Conservation (phyloP, 192 early-diverging fungal species). For the Cladochytrium replicatum region DNA sequence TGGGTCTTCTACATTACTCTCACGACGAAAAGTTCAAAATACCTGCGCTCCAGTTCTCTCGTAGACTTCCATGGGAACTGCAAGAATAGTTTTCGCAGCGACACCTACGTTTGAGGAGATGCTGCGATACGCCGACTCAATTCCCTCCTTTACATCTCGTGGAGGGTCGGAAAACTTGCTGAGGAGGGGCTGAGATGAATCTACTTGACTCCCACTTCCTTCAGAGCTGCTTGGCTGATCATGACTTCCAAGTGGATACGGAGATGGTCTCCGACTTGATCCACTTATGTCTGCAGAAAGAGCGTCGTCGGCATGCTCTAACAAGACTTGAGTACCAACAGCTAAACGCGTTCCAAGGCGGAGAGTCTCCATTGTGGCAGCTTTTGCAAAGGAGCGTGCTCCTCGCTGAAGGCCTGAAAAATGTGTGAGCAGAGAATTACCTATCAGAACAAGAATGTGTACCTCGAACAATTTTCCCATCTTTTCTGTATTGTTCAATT, state of each 20-base stretch:
- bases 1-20: constrained; percentile 2
- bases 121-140: constrained; percentile 72
- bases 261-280: not conserved
- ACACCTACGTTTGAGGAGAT: constrained; percentile 68
- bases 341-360: constrained; percentile 78
- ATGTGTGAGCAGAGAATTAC: not conserved
- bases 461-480: constrained; percentile 81
- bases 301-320: constrained; percentile 83
- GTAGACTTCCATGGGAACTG: constrained; percentile 76
- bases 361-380: constrained; percentile 86
- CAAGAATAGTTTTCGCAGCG: constrained; percentile 81
- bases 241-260: constrained; percentile 1
- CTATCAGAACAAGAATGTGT: not conserved
- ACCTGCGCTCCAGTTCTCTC: constrained; percentile 41
- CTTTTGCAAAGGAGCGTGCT: constrained; percentile 77
- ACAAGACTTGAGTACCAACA: constrained; percentile 75
- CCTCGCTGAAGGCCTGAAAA: constrained; percentile 66
- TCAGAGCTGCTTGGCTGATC: constrained; percentile 1
- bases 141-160: constrained; percentile 70
- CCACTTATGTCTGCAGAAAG: constrained; percentile 30
- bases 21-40: not conserved
- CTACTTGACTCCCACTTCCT: constrained; percentile 13
- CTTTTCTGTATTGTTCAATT: constrained; percentile 84
- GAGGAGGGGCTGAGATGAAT: too few relatives aligned
- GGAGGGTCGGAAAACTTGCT: constrained; percentile 86